phyloP scores from a whole-genome alignment of 768 basidiomycete species.

The Serendipita sp. region DNA sequence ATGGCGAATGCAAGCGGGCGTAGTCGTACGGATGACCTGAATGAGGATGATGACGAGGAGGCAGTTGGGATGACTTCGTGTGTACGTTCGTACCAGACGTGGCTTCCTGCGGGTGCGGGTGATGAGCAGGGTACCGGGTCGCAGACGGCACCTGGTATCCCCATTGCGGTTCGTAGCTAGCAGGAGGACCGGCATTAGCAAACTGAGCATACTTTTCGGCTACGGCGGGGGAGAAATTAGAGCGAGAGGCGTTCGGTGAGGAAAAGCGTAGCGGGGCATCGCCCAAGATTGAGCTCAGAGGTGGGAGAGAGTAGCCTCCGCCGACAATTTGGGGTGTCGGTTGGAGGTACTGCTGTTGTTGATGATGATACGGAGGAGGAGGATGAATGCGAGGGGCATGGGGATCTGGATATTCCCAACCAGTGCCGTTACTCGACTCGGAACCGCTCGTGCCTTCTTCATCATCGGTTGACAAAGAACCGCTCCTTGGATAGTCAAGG shows the following conservation, averaged over 20 bases:
- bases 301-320: background rate
- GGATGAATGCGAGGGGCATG: background rate
- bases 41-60: too few relatives aligned
- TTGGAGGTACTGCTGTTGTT: background rate
- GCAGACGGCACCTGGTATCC: background rate
- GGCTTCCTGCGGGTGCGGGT: background rate
- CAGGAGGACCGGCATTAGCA: conserved; percentile 4
- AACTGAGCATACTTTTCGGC: background rate
- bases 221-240: background rate
- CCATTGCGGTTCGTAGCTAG: conserved; percentile 4
- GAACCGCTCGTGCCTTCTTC: conserved; percentile 2
- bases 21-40: too few relatives aligned
- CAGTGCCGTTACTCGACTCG: conserved; percentile 5
- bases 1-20: too few relatives aligned
- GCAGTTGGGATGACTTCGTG: too few relatives aligned
- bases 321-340: background rate
- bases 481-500: background rate
- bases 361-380: background rate
- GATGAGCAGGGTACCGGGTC: background rate
- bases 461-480: background rate
- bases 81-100: too few relatives aligned
- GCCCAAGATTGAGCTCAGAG: background rate
- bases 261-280: background rate
- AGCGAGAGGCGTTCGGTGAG: background rate
- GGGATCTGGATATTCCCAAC: background rate